Base-by-base conservation (phyloP, 1,284 basidiomycete genomes). In the Stereum hirsutum region DNA sequence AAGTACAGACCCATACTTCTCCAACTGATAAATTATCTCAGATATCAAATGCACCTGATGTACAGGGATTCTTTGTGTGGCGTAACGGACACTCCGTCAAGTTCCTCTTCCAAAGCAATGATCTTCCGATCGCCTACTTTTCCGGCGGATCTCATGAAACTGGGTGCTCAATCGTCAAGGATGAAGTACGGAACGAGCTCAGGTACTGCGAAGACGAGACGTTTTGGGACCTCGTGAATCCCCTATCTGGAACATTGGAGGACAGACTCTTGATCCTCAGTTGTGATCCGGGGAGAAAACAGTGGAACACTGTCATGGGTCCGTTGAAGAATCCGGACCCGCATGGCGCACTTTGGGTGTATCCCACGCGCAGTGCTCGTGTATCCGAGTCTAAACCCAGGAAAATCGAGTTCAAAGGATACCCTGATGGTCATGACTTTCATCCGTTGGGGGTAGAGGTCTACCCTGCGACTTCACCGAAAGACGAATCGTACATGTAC, bases 221-320 rank as follows among this genome's bases (percentile, higher is more conserved):
- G 1, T 75, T 79, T 49, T 83, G 80, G 79, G 75, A 81, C 42
- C 56, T 68, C 31, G 57, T 60, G 43, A 64, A 66, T 45, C 46
- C 49, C 6, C 28, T 53, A 1, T 68, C 62, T 7, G 53, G 52
- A 3, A n/a, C n/a, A n/a, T 51, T 66, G 27, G 46, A 56, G 15
- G 55, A 69, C 43, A 68, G 73, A 32, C 60, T 64, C 32, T 53
- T 80, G 10, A 54, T 80, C 17, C 49, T 74, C 32, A 71, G 68
- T 44, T 81, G 78, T 44, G 78, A 81, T 52, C 64, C 70, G 1
- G 66, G 65, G 37, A 63, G 78, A 0, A 64, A 63, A 41, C 57
- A 64, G 35, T 81, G 79, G 78, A 81, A 81, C 54, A 80, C 77
- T 7, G 75, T 81, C 44, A 77, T 81, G 73, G 78, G 78, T 0